A percentile compares a stretch with the other conserved stretches of the same genome.
Evolutionary conservation across 257 asterid genomes (phyloP).

Genomic region (Dorcoceras hygrometricum): DNA sequence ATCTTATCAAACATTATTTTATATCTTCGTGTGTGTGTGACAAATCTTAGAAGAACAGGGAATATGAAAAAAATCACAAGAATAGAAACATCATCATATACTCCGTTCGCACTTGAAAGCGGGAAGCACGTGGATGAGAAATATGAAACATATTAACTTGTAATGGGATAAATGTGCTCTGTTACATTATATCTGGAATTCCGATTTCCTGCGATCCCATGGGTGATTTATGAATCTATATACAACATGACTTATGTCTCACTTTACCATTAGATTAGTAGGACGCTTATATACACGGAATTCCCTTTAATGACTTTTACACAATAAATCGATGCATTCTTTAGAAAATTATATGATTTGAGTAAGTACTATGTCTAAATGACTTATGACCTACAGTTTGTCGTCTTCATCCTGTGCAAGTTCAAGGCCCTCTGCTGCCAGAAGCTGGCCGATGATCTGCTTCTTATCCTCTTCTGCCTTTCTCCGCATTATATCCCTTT

Average conservation of each 20-base stretch:
- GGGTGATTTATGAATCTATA: neutral
- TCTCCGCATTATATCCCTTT: conserved; percentile 69
- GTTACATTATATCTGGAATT: neutral
- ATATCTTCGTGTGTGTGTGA: too few species aligned
- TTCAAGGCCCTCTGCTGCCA: conserved; percentile 96
- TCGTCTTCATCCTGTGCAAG: conserved; percentile 67
- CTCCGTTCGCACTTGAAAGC: neutral
- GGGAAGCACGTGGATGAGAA: neutral
- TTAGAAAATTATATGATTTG: neutral
- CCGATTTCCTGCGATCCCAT: neutral
- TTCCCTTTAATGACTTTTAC: neutral
- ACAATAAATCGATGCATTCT: neutral
- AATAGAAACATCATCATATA: neutral
- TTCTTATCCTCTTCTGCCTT: conserved; percentile 81
- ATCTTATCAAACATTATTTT: too few species aligned
- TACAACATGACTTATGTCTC: neutral
- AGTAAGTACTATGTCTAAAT: neutral
- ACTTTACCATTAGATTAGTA: neutral
- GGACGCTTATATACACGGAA: too few species aligned
- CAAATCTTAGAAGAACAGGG: too few species aligned
- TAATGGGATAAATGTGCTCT: neutral
- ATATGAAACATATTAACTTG: neutral
- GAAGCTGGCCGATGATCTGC: conserved; percentile 59
- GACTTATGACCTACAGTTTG: conserved; percentile 24
- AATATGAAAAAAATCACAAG: too few species aligned